Evolutionary conservation across 2,329 filamentous ascomycete genomes (phyloP), one percentile per base, ranked within the genome.

Genomic region (Ascosphaera apis): DNA sequence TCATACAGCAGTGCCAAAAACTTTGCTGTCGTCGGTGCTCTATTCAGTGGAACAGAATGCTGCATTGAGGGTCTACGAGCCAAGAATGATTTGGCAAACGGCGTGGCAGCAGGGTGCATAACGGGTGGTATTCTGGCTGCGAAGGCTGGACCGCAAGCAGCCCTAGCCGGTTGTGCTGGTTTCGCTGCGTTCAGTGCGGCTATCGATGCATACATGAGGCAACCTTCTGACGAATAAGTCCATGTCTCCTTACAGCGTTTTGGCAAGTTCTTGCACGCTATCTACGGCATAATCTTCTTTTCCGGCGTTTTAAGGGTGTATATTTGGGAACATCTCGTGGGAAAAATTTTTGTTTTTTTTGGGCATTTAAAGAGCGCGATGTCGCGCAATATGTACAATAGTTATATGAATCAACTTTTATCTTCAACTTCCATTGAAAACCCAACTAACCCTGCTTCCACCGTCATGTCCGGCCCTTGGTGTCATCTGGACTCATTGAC

Each of bases 21-120:
- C 63, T 98, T 98, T 52, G 86, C 81, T 42, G 77, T 84, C 46
- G 82, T 98, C 35, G 88, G 88, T 47, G 78, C 81, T 2, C 67
- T 95, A 15, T 98, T 91, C 61, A 69, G 73, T 12, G 86, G 86
- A 30, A 91, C 88, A 36, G 88, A 98, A 60, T 98, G 88, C 61
- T 83, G 80, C 43, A 83, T 98, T 50, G 88, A 98, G 56, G 84
- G 84, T 0, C 56, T 66, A 47, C 69, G 88, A 19, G 88, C 84
- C 15, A 93, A 91, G 63, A 93, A 95, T 57, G 88, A 95, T 54
- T 56, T 95, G 19, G 70, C 63, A 43, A 98, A 98, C 60, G 82
- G 82, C 37, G 73, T 88, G 3, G 70, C 75, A 3, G 82, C 84
- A 0, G 88, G 88, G 0, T 95, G 86, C 52, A 62, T 93, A 37